phyloP scores from a whole-genome alignment of 2,329 filamentous ascomycete species.

The Nigrospora osmanthi region DNA sequence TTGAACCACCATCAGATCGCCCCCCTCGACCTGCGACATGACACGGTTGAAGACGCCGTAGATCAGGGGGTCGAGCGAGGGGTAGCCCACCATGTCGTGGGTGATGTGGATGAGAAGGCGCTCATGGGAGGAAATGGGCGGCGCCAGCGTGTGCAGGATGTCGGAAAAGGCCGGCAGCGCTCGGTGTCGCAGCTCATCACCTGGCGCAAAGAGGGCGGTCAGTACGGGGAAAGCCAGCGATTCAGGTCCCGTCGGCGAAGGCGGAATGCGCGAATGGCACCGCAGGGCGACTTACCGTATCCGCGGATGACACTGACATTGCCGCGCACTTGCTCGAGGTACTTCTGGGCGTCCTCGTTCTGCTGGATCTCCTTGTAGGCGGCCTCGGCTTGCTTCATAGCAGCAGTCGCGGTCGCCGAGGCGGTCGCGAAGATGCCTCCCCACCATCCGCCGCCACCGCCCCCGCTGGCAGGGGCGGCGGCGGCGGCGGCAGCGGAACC shows the following conservation, averaged over 20 bases:
- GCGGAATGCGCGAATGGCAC: neutral
- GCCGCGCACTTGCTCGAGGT: constrained; percentile 87
- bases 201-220: constrained; percentile 36
- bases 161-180: constrained; percentile 93
- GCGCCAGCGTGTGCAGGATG: constrained; percentile 88
- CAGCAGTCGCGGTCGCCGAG: constrained; percentile 52
- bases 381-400: constrained; percentile 85
- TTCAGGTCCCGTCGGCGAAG: neutral
- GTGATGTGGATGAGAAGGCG: constrained; percentile 95
- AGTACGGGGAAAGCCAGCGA: neutral
- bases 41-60: constrained; percentile 88
- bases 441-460: constrained; percentile 72
- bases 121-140: constrained; percentile 94
- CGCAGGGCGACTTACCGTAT: constrained; percentile 49
- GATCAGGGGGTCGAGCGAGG: constrained; percentile 86
- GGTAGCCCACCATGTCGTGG: constrained; percentile 91
- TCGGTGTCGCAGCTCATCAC: constrained; percentile 76
- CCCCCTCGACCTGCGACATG: constrained; percentile 98
- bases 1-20: constrained; percentile 89
- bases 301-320: constrained; percentile 75
- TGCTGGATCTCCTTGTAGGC: constrained; percentile 92
- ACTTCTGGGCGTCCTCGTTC: constrained; percentile 93
- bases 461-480: constrained; percentile 18
- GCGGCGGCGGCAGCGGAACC: constrained; percentile 7
- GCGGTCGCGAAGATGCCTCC: constrained; percentile 77